A percentile compares a stretch with the other conserved stretches of the same genome.
These are phyloP conservation scores for Dryas drummondii DNA, from an alignment of 306 rosid species.

Conservation along the genomic window DNA sequence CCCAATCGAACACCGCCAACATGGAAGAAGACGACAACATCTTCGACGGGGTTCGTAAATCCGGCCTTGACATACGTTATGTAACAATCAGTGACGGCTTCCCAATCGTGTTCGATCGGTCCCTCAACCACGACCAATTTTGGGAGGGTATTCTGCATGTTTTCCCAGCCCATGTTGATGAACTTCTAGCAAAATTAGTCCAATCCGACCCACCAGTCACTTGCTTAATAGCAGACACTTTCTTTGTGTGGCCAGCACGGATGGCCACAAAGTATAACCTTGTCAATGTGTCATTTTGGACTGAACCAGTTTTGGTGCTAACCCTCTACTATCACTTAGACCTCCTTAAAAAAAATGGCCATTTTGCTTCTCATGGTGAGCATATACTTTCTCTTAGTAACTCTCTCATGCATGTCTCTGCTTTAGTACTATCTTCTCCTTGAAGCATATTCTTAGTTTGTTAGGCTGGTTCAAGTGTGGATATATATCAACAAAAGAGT, in stretches of 20 bases:
- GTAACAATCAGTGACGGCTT: conserved; percentile 20
- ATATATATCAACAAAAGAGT: too few species aligned
- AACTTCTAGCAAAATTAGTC: conserved; percentile 20
- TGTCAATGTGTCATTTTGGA: conserved; percentile 36
- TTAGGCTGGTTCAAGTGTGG: too few species aligned
- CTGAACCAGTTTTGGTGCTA: conserved; percentile 29
- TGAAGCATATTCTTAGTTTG: too few species aligned
- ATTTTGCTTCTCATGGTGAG: conserved; percentile 29
- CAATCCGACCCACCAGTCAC: conserved; percentile 27
- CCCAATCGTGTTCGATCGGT: conserved; percentile 24
- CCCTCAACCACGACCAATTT: conserved; percentile 28
- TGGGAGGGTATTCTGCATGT: conserved; percentile 15
- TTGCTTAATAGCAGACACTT: conserved; percentile 35
- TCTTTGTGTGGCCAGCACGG: conserved; percentile 23
- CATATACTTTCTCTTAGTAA: too few species aligned
- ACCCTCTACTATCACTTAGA: conserved; percentile 30
- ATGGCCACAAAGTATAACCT: conserved; percentile 28
- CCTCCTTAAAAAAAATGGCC: conserved; percentile 27
- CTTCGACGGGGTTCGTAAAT: conserved; percentile 18
- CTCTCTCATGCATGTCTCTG: background rate
- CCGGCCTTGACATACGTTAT: conserved; percentile 30
- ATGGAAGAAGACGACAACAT: conserved; percentile 15
- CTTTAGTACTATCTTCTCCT: background rate
- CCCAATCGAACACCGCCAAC: background rate
- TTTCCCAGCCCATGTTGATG: conserved; percentile 34